Base-by-base conservation (phyloP, 345 rosid species). In the Murraya paniculata region DNA sequence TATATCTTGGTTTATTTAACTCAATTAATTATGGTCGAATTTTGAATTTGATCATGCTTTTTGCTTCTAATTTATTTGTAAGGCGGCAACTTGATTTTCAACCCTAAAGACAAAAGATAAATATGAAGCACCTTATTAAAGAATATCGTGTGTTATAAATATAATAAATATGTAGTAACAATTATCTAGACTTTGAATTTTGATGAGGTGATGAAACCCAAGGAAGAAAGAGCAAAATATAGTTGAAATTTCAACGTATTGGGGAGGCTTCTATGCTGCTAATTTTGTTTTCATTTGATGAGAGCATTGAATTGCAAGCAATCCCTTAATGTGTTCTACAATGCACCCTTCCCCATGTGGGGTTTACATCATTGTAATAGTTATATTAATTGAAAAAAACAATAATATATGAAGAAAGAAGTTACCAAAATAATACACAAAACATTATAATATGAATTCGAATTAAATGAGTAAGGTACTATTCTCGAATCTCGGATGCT, bases 401-500 rank as follows among this genome's bases (percentile, higher is more conserved):
- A 59, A 69, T 71, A 68, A 28, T 48, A 13, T 14, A 25, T 9
- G 18, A 45, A 13, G 50, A 45, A 45, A 45, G 18, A 31, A 80
- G 62, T 48, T 25, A 68, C 35, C 25, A 71, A 80, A 64, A 50
- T 74, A 76, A 24, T 57, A 31, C 31, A 75, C 18, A 11, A 45
- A 4, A 24, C 70, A 36, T 27, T 53, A 39, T 7, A 60, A 21
- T 22, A 56, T 3, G 5, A 36, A n/a, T 6, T 55, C 64, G 74
- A 69, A 36, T 39, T 60, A 41, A 21, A 38, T 60, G 55, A 64
- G 68, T 72, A 64, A 78, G 82, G 82, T 90, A 84, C 86, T 78
- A 87, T 89, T 87, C 87, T 89, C 85, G 86, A 89, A 80, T 81
- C 84, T 84, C 79, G 84, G 76, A 79, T 81, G 67, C 85, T 68